Conservation (phyloP, 495 filamentous ascomycete genomes). For the Tuber microsphaerosporum region DNA sequence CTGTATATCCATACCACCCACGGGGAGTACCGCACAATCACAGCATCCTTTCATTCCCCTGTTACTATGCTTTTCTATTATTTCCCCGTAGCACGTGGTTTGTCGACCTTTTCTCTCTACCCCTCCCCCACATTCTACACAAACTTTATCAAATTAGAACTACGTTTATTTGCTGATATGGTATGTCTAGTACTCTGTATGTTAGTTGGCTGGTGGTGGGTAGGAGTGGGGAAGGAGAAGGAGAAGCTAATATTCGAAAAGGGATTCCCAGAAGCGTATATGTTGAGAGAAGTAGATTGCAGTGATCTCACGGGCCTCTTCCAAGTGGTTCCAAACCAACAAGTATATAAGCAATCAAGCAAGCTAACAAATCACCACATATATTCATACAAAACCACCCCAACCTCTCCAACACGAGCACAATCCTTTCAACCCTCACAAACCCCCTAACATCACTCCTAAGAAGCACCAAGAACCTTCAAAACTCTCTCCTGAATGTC, state of each 20-base stretch:
- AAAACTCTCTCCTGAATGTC: conserved; percentile 59
- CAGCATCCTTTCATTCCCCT: not conserved
- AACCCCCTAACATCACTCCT: conserved; percentile 49
- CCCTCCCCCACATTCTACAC: not conserved
- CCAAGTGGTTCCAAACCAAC: conserved; percentile 44
- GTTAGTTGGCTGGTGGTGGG: not conserved
- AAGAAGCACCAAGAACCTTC: conserved; percentile 56
- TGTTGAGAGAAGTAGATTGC: conserved; percentile 61
- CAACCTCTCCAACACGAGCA: conserved; percentile 51
- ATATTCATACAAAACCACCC: conserved; percentile 60
- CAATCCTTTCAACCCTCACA: conserved; percentile 52
- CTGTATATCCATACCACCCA: not conserved
- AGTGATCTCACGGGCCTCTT: conserved; percentile 59
- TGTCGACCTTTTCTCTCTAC: not conserved
- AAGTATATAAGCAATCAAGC: not conserved
- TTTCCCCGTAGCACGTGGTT: not conserved
- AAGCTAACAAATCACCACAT: conserved; percentile 34
- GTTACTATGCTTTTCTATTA: not conserved
- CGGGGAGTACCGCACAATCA: not conserved
- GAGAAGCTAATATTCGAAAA: conserved; percentile 1
- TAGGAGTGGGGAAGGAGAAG: no score
- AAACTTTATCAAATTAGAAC: conserved; percentile 1
- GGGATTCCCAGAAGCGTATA: conserved; percentile 65
- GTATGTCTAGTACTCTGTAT: conserved; percentile 3
- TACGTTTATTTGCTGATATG: conserved; percentile 64